These are phyloP conservation scores for Daldinia sp. DNA, from an alignment of 2,329 filamentous ascomycete genomes.

Conservation along the genomic window DNA sequence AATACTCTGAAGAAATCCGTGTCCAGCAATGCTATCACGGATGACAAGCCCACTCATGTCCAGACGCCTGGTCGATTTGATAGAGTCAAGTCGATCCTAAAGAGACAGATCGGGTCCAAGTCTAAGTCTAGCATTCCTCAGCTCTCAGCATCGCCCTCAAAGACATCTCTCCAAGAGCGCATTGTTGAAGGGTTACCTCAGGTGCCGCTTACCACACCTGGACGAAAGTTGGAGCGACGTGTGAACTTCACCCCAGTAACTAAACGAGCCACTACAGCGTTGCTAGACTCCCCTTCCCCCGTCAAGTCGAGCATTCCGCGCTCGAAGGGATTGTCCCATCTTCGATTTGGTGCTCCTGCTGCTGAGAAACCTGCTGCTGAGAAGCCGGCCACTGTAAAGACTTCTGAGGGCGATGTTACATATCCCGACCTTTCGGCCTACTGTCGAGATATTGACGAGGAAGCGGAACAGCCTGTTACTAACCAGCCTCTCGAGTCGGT, in stretches of 20 bases:
- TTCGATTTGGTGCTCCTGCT: conserved; percentile 48
- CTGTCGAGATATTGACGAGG: conserved; percentile 41
- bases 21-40: conserved; percentile 53
- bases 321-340: conserved; percentile 50
- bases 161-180: conserved; percentile 56
- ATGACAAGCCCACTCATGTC: conserved; percentile 46
- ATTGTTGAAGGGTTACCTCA: conserved; percentile 62
- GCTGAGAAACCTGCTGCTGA: conserved; percentile 48
- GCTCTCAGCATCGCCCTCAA: conserved; percentile 50
- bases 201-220: conserved; percentile 69
- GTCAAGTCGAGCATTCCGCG: conserved; percentile 59
- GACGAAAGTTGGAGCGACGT: conserved; percentile 72
- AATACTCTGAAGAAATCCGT: conserved; percentile 58
- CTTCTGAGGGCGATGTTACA: conserved; percentile 49
- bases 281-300: conserved; percentile 64
- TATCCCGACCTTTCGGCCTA: conserved; percentile 63
- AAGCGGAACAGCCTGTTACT: conserved; percentile 35
- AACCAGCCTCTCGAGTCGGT: conserved; percentile 49
- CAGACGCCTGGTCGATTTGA: conserved; percentile 62
- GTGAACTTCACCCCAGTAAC: conserved; percentile 82
- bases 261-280: conserved; percentile 55
- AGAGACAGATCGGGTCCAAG: conserved; percentile 53
- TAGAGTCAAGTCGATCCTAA: conserved; percentile 67
- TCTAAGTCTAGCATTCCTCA: conserved; percentile 59
- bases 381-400: conserved; percentile 42